Percentiles rank a stretch among this genome's conserved stretches.
Conservation (phyloP, 2,329 filamentous ascomycete species). For the Lecanicillium sp. region DNA sequence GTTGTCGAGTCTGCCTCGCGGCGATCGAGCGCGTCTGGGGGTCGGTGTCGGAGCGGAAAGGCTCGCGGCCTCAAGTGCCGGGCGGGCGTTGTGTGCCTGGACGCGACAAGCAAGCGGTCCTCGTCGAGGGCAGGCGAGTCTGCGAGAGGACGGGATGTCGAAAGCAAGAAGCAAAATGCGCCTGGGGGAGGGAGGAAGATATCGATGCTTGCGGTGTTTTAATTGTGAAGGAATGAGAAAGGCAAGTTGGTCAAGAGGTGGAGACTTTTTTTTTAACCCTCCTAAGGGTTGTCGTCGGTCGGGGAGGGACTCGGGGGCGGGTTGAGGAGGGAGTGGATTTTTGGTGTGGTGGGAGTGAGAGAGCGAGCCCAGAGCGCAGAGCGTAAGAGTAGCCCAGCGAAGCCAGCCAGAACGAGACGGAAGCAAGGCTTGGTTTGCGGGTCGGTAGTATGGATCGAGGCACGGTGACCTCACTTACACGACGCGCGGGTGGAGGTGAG, state of each 20-base stretch:
- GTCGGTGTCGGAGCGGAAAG: neutral
- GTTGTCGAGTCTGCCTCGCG: too few species aligned
- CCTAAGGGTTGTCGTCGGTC: conserved; percentile 2
- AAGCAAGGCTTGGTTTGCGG: neutral
- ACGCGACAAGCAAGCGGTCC: neutral
- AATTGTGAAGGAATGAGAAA: conserved; percentile 1
- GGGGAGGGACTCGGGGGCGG: neutral
- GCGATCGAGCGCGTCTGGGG: neutral
- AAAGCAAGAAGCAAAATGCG: neutral
- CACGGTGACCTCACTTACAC: conserved; percentile 7
- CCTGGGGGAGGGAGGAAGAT: neutral
- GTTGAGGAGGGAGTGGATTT: conserved; percentile 8
- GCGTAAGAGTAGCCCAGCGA: too few species aligned
- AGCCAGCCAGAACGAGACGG: too few species aligned
- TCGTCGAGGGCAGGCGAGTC: neutral
- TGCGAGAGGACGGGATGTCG: neutral
- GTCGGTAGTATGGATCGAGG: conserved; percentile 9
- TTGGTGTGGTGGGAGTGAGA: neutral
- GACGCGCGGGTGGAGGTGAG: neutral
- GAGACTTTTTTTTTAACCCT: conserved; percentile 7
- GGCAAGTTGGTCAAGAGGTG: conserved; percentile 5
- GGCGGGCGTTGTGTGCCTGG: neutral
- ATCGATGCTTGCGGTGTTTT: neutral
- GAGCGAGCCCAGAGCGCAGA: neutral
- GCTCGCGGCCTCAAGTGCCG: conserved; percentile 1